phyloP scores from a whole-genome alignment of 1,139 yeast genomes.

The Magnusiomyces paraingens region DNA sequence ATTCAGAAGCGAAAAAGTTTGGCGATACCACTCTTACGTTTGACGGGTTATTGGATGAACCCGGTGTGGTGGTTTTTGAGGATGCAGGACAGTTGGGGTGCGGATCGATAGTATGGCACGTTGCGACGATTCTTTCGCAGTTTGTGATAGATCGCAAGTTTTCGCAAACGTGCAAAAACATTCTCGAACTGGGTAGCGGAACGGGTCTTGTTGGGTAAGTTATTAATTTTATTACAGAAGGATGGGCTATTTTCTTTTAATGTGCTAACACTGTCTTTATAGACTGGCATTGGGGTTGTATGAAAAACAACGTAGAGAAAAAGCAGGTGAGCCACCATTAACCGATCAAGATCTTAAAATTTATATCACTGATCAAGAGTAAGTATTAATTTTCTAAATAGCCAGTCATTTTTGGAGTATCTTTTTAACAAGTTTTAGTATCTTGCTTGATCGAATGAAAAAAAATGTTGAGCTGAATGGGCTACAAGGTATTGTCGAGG shows the following conservation, averaged over 20 bases:
- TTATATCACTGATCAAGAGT: slow-evolving; percentile 40
- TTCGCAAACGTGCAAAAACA: slow-evolving; percentile 29
- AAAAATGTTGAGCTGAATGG: slow-evolving; percentile 39
- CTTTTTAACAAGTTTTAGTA: slow-evolving; percentile 19
- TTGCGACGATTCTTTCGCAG: slow-evolving; percentile 47
- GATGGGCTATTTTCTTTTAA: not conserved
- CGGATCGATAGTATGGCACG: slow-evolving; percentile 57
- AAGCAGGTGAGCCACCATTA: not conserved
- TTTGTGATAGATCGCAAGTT: slow-evolving; percentile 33
- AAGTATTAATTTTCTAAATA: slow-evolving; percentile 11
- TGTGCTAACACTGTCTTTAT: not conserved
- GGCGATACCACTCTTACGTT: slow-evolving; percentile 40
- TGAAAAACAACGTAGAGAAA: slow-evolving; percentile 20
- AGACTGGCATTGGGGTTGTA: slow-evolving; percentile 34
- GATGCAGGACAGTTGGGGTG: slow-evolving; percentile 55
- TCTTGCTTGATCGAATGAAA: slow-evolving; percentile 42
- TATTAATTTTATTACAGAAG: slow-evolving; percentile 7
- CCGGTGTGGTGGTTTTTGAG: slow-evolving; percentile 40
- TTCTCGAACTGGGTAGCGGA: slow-evolving; percentile 50
- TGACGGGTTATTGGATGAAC: slow-evolving; percentile 36
- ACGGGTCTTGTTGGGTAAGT: slow-evolving; percentile 47
- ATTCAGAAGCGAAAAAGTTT: slow-evolving; percentile 34
- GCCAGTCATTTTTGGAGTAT: slow-evolving; percentile 5
- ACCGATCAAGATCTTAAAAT: slow-evolving; percentile 31
- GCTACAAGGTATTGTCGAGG: slow-evolving; percentile 34